Conservation (phyloP, 164 flowering plant genomes). For the Liquidambar formosana region DNA sequence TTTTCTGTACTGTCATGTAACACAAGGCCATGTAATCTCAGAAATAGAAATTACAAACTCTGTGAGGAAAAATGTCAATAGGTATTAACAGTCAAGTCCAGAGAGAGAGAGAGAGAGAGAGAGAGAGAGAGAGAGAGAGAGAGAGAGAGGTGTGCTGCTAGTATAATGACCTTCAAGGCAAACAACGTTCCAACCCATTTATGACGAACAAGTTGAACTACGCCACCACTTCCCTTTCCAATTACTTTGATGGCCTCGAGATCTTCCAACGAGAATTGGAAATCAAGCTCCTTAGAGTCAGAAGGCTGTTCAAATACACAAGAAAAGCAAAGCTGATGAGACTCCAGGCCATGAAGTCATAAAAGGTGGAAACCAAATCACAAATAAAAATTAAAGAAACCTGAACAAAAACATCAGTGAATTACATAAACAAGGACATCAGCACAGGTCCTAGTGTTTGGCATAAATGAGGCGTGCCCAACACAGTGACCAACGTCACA, state of each 20-base stretch:
- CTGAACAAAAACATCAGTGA: background rate
- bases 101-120: too few relatives aligned
- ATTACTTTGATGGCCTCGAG: slow-evolving; percentile 96
- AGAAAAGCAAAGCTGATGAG: slow-evolving; percentile 8
- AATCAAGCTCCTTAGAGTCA: slow-evolving; percentile 69
- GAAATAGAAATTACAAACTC: too few relatives aligned
- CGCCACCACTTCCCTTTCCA: slow-evolving; percentile 98
- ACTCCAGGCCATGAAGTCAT: background rate
- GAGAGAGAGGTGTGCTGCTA: too few relatives aligned
- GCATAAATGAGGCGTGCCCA: background rate
- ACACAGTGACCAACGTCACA: background rate
- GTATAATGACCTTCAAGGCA: slow-evolving; percentile 67
- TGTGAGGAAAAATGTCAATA: too few relatives aligned
- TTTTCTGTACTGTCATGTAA: too few relatives aligned
- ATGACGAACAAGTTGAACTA: slow-evolving; percentile 97
- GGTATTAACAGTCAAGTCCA: too few relatives aligned
- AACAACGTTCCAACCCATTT: slow-evolving; percentile 83
- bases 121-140: too few relatives aligned
- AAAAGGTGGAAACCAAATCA: background rate
- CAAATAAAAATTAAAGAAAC: background rate
- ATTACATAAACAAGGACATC: background rate
- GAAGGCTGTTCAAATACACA: slow-evolving; percentile 48
- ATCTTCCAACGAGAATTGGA: slow-evolving; percentile 78
- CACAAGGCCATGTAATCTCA: too few relatives aligned
- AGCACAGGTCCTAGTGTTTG: background rate